These are phyloP conservation scores for Myriosclerotinia curreyana DNA, from an alignment of 2,329 filamentous ascomycete genomes.

Conservation along the genomic window DNA sequence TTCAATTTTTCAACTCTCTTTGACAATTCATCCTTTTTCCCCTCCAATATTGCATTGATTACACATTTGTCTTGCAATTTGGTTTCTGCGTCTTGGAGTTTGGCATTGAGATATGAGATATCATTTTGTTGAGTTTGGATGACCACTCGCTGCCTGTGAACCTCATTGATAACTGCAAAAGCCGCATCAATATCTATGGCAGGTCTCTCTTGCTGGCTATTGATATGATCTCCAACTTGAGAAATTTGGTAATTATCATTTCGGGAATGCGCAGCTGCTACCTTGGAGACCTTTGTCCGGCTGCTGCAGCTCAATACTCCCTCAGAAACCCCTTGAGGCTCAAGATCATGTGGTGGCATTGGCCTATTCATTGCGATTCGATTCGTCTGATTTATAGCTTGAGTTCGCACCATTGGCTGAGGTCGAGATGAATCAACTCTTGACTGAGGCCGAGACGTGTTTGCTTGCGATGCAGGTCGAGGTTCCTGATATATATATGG, in stretches of 20 bases:
- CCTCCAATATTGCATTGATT: slow-evolving; percentile 22
- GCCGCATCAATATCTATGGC: not conserved
- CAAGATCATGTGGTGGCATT: slow-evolving; percentile 1
- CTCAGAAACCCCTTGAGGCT: not conserved
- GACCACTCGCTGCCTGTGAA: not conserved
- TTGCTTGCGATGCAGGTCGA: not conserved
- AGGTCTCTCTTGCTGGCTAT: not conserved
- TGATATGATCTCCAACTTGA: slow-evolving; percentile 1
- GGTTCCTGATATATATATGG: not conserved
- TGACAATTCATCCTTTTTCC: slow-evolving; percentile 27
- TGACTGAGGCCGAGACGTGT: slow-evolving; percentile 2
- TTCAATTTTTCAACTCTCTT: slow-evolving; percentile 32
- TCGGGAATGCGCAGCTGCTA: not conserved
- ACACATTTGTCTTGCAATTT: slow-evolving; percentile 18
- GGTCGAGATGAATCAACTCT: not conserved
- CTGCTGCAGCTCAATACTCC: not conserved
- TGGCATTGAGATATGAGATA: slow-evolving; percentile 19
- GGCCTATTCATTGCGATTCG: not conserved
- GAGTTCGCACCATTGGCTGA: not conserved
- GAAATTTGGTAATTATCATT: not conserved
- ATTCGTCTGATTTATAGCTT: not conserved
- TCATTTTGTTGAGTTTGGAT: slow-evolving; percentile 21
- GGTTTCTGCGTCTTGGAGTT: slow-evolving; percentile 19
- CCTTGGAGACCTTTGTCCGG: not conserved
- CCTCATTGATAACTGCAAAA: not conserved